Evolutionary conservation across 257 asterid genomes (phyloP).

Genomic region (Fraxinus pennsylvanica): DNA sequence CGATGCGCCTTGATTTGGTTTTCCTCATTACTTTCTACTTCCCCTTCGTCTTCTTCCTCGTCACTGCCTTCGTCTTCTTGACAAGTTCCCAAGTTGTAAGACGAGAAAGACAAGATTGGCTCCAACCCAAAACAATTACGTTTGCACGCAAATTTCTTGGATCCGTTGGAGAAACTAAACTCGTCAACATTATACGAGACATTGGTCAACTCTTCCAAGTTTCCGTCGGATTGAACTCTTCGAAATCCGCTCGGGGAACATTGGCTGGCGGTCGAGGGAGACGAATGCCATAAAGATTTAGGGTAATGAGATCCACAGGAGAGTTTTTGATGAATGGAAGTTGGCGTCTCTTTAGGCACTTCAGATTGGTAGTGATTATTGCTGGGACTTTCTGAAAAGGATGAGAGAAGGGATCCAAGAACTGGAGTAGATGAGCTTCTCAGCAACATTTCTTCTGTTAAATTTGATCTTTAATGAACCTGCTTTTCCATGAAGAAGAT

Average conservation of each 20-base stretch:
- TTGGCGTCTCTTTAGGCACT: conserved; percentile 41
- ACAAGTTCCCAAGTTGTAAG: conserved; percentile 21
- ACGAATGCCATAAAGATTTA: conserved; percentile 33
- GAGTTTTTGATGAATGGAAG: conserved; percentile 36
- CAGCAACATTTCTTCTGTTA: conserved; percentile 48
- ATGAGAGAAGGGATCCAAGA: conserved; percentile 68
- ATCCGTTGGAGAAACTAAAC: conserved; percentile 35
- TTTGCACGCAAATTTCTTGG: conserved; percentile 38
- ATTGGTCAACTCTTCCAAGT: conserved; percentile 54
- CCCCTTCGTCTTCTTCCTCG: conserved; percentile 28
- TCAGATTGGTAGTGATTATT: conserved; percentile 44
- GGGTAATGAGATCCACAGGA: conserved; percentile 37
- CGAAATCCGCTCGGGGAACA: conserved; percentile 42
- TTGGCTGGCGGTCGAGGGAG: conserved; percentile 38
- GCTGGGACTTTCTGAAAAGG: conserved; percentile 56
- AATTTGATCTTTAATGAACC: conserved; percentile 5
- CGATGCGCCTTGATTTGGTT: conserved; percentile 22
- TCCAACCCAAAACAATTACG: conserved; percentile 40
- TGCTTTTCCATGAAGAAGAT: neutral
- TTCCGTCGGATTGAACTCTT: conserved; percentile 76
- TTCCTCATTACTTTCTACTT: neutral
- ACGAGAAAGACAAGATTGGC: conserved; percentile 58
- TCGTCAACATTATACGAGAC: conserved; percentile 41
- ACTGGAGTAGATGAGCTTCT: conserved; percentile 92
- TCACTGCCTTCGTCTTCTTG: conserved; percentile 38